phyloP scores from a whole-genome alignment of 768 basidiomycete genomes.

The Trametes meyenii region DNA sequence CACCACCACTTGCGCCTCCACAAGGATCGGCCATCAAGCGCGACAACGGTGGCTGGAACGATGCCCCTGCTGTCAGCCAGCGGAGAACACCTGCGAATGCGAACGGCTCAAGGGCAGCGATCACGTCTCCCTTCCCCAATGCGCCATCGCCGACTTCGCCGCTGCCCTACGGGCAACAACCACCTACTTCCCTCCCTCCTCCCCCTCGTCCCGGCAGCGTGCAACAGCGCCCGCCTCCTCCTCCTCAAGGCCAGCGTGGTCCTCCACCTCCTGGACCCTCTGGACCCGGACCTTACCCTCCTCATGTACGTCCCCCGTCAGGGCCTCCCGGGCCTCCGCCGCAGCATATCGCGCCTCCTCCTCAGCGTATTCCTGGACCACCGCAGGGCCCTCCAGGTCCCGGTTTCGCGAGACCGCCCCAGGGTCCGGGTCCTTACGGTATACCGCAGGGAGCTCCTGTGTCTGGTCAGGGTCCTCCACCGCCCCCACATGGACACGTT shows the following conservation, averaged over 20 bases:
- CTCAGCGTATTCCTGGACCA: slow-evolving; percentile 39
- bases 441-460: slow-evolving; percentile 47
- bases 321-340: slow-evolving; percentile 35
- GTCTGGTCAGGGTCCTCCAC: slow-evolving; percentile 43
- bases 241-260: slow-evolving; percentile 38
- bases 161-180: slow-evolving; percentile 25
- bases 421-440: slow-evolving; percentile 54
- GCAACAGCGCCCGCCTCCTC: slow-evolving; percentile 46
- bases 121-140: slow-evolving; percentile 89
- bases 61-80: slow-evolving; percentile 62
- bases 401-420: slow-evolving; percentile 38
- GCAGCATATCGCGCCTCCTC: slow-evolving; percentile 37
- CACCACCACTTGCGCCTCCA: slow-evolving; percentile 52
- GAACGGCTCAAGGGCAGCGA: slow-evolving; percentile 59
- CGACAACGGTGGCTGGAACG: slow-evolving; percentile 90
- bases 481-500: slow-evolving; percentile 27
- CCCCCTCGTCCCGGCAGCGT: slow-evolving; percentile 72
- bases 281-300: slow-evolving; percentile 35
- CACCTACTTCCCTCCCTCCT: slow-evolving; percentile 36
- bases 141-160: slow-evolving; percentile 34
- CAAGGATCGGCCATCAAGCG: slow-evolving; percentile 50
- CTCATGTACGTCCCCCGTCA: slow-evolving; percentile 37
- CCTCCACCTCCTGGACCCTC: slow-evolving; percentile 37
- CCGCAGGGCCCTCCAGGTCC: slow-evolving; percentile 37
- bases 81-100: slow-evolving; percentile 55